These are phyloP conservation scores for Penicillium crystallinum DNA, from an alignment of 495 filamentous ascomycete species.

Conservation along the genomic window DNA sequence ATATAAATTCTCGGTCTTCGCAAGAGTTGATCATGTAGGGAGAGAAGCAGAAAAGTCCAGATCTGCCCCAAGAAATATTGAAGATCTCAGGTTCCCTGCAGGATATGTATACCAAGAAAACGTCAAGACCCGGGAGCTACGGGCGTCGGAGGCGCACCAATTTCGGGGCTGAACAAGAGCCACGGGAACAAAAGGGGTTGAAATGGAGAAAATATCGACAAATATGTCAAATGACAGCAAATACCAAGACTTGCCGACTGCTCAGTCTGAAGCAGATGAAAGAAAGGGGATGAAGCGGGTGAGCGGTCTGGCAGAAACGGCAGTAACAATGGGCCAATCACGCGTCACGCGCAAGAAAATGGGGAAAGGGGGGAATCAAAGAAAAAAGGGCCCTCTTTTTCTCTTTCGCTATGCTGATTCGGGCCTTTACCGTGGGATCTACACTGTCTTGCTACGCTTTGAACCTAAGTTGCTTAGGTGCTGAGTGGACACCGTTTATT, in stretches of 20 bases:
- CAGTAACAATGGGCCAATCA: constrained; percentile 24
- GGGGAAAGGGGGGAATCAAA: constrained; percentile 4
- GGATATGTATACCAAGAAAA: constrained; percentile 21
- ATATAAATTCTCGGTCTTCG: background rate
- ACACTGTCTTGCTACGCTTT: constrained; percentile 1
- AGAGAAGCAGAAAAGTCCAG: background rate
- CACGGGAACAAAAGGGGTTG: background rate
- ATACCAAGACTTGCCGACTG: background rate
- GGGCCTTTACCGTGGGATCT: constrained; percentile 6
- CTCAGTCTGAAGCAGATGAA: constrained; percentile 6
- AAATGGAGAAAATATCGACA: background rate
- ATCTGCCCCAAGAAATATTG: background rate
- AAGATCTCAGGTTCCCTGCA: background rate
- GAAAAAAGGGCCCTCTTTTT: background rate
- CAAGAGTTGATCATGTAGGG: background rate
- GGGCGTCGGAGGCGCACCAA: constrained; percentile 3
- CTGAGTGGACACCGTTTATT: too few relatives aligned
- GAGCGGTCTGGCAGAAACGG: constrained; percentile 18
- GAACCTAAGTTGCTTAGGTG: constrained; percentile 4
- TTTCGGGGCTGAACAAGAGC: background rate
- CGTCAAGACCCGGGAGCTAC: constrained; percentile 13
- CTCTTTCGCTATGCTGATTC: background rate
- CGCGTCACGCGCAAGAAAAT: constrained; percentile 7
- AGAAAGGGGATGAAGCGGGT: constrained; percentile 21
- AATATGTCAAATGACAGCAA: constrained; percentile 2